Conservation (phyloP, 2,329 filamentous ascomycete species). For the Penicillium sumatraense region DNA sequence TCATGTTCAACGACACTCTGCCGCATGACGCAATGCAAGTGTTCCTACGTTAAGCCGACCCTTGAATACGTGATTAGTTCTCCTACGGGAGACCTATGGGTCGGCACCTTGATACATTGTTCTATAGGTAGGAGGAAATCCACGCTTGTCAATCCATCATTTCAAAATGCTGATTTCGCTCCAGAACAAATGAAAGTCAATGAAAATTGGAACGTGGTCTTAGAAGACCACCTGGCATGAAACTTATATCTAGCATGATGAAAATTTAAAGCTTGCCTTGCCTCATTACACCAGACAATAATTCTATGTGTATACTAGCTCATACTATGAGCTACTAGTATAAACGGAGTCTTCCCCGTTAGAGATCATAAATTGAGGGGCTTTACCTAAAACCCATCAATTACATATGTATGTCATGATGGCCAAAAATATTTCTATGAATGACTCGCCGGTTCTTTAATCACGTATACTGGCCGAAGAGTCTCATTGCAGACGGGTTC, state of each 20-base stretch:
- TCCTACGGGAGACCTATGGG: conserved; percentile 21
- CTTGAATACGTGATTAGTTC: conserved; percentile 15
- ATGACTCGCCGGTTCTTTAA: too few species aligned
- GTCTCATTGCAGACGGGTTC: too few species aligned
- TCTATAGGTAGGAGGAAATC: conserved; percentile 29
- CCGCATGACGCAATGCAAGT: conserved; percentile 11
- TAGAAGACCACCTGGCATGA: not conserved
- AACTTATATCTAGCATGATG: not conserved
- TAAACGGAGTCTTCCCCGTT: too few species aligned
- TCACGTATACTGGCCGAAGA: too few species aligned
- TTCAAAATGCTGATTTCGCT: conserved; percentile 21
- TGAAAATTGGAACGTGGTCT: conserved; percentile 5
- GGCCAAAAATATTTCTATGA: too few species aligned
- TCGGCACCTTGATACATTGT: conserved; percentile 33
- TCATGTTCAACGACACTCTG: conserved; percentile 7
- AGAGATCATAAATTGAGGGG: too few species aligned
- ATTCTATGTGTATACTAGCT: too few species aligned
- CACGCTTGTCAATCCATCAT: not conserved
- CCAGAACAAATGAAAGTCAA: conserved; percentile 22
- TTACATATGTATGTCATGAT: too few species aligned
- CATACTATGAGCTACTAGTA: too few species aligned
- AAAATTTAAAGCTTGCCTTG: not conserved
- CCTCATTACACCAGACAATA: too few species aligned
- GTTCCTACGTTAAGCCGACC: conserved; percentile 29
- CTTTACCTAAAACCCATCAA: too few species aligned